Base-by-base conservation (phyloP, 2,329 filamentous ascomycete genomes). In the Rutstroemia sydowiana region DNA sequence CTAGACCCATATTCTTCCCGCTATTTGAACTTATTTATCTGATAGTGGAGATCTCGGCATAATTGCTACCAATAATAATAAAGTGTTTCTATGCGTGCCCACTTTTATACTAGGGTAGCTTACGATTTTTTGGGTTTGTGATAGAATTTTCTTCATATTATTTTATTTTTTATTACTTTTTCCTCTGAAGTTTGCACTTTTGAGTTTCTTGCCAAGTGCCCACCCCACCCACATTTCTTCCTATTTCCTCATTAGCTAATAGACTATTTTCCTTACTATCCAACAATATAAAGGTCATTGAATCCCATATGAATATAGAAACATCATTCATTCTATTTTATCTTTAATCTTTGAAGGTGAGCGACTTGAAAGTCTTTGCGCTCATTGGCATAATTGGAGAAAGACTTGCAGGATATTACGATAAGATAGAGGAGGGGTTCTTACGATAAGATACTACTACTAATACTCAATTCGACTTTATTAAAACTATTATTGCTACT, bases 281-380 rank as follows among this genome's bases (percentile, higher is more conserved):
- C 9, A 4, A 3, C 9, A 41, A n/a, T 20, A 20, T 34, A 34
- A 11, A 10, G 10, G 14, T 34, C 5, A 4, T 5, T 28, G 20
- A 42, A 42, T 45, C 53, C 50, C 51, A 59, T 59, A 55, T 40
- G 8, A 45, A 49, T 11, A 14, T 40, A 9, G 45, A 4, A 26
- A 26, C 4, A 8, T 8, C 23, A 26, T 26, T 8, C 23, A 4
- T 26, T 26, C 8, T 26, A 26, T 26, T 26, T 26, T 26, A 26
- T 26, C 30, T 23, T 31, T 47, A 41, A 34, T 57, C 50, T 57
- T 53, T 53, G 42, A 5, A 54, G 63, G 62, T 65, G 61, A 62
- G 62, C 62, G 64, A 66, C 64, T 66, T 66, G 53, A 61, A n/a
- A 64, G 64, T 66, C 64, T 66, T 66, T 66, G 64, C 64, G 63